Base-by-base conservation (phyloP, 805 yeast species). In the Saccharomyces jurei region DNA sequence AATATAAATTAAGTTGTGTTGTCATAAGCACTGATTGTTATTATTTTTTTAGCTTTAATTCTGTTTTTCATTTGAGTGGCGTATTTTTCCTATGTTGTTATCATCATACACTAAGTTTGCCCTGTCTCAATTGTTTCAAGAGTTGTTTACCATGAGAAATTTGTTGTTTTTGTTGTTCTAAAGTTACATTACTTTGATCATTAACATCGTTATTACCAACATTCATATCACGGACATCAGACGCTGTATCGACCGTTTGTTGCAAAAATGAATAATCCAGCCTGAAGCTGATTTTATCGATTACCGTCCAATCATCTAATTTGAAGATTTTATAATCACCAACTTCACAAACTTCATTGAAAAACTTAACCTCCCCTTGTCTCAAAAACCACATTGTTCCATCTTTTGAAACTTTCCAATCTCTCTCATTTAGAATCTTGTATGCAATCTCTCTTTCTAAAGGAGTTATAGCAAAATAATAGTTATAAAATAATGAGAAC, bases 321-420 rank as follows among this genome's bases (percentile, higher is more conserved):
- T 74, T 76, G 58, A 77, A 77, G 13, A 76, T 65, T 56, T 71
- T 75, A 62, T 68, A 75, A 56, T 76, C 79, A 30, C 77, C 77
- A 31, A 75, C 59, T 57, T 74, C 77, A 56, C 68, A 74, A 21
- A 61, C 63, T 49, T 74, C 78, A 46, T 73, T 74, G n/a, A 65
- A 60, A 49, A 71, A 66, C 52, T 71, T 73, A 6, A 72, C 66
- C 48, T 67, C 70, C 21, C 75, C 70, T 49, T 68, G 75, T 48
- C 77, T 71, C 52, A 73, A 70, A 55, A 68, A 72, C 78, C 78
- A 74, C 58, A 64, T 57, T 50, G 68, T 62, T 26, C 68, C 70
- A 50, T 60, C 66, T 21, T 52, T 52, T 21, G 68, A 64, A 49
- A 71, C 66, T 52, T 65, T 69, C 80, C 80, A 77, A 51, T 70